Evolutionary conservation across 306 rosid genomes (phyloP).

Genomic region (Prunus davidiana): DNA sequence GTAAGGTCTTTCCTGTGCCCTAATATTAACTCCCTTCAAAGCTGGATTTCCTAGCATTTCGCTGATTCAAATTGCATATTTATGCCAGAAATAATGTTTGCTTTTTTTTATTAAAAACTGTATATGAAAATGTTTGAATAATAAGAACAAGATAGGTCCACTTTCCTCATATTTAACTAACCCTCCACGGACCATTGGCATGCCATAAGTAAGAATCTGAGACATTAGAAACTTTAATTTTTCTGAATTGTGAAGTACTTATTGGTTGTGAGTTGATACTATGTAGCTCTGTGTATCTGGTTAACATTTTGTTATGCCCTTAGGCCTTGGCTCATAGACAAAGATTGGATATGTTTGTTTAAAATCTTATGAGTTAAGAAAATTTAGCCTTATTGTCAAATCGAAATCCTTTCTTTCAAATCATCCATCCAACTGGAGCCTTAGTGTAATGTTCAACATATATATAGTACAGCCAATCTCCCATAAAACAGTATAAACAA

Average conservation of each 20-base stretch:
- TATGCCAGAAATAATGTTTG: background rate
- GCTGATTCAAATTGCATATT: background rate
- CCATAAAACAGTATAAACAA: too few relatives aligned
- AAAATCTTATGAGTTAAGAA: background rate
- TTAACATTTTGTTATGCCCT: background rate
- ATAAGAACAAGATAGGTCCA: background rate
- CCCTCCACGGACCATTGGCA: background rate
- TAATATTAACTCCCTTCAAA: background rate
- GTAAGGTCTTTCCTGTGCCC: conserved; percentile 16
- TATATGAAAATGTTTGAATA: background rate
- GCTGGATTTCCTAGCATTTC: background rate
- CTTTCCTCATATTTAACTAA: background rate
- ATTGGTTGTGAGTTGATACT: background rate
- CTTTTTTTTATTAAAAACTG: background rate
- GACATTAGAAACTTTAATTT: too few relatives aligned
- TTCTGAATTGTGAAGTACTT: background rate
- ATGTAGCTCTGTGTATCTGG: background rate
- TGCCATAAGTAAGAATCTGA: background rate
- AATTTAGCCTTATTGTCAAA: too few relatives aligned
- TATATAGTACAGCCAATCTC: too few relatives aligned
- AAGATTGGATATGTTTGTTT: background rate
- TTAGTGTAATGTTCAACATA: too few relatives aligned
- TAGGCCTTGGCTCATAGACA: background rate
- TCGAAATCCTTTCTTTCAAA: too few relatives aligned
- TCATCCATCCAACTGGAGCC: too few relatives aligned